Conservation (phyloP, 176 grass and related monocot genomes). For the Pharus latifolius region DNA sequence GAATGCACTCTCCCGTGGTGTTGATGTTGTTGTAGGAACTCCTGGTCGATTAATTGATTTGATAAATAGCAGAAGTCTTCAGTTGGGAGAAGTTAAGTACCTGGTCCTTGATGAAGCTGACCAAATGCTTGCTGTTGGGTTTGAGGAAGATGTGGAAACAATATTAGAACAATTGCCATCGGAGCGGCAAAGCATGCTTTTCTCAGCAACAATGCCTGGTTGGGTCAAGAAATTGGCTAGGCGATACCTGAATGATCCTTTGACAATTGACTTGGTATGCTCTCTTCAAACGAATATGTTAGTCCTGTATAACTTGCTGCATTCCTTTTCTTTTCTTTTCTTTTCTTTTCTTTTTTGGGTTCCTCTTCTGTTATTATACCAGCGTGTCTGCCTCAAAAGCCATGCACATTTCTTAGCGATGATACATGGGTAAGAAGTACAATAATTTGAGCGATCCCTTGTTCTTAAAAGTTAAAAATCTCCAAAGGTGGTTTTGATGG, state of each 20-base stretch:
- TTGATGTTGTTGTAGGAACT: conserved; percentile 97
- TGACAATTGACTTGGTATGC: conserved; percentile 93
- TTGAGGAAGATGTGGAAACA: conserved; percentile 98
- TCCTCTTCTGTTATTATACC: background rate
- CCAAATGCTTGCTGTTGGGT: conserved; percentile 98
- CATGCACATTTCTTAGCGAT: background rate
- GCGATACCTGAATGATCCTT: conserved; percentile 69
- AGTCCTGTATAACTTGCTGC: background rate
- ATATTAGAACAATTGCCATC: conserved; percentile 75
- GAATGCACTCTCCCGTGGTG: conserved; percentile 73
- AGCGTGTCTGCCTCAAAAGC: background rate
- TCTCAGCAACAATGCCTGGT: conserved; percentile 95
- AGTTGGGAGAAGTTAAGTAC: conserved; percentile 76
- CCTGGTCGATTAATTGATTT: conserved; percentile 97
- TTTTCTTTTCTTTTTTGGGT: background rate
- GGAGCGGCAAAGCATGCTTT: conserved; percentile 86
- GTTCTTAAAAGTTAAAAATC: background rate
- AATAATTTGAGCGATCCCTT: background rate
- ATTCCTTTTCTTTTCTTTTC: background rate
- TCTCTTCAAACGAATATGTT: background rate
- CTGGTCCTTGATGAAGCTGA: conserved; percentile 97
- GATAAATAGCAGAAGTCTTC: conserved; percentile 62
- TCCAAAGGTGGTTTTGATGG: background rate
- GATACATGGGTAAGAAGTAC: background rate
- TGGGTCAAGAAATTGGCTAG: conserved; percentile 96